A percentile compares a stretch with the other conserved stretches of the same genome.
Conservation (phyloP, 106 monocot species). For the Allium sativum region DNA sequence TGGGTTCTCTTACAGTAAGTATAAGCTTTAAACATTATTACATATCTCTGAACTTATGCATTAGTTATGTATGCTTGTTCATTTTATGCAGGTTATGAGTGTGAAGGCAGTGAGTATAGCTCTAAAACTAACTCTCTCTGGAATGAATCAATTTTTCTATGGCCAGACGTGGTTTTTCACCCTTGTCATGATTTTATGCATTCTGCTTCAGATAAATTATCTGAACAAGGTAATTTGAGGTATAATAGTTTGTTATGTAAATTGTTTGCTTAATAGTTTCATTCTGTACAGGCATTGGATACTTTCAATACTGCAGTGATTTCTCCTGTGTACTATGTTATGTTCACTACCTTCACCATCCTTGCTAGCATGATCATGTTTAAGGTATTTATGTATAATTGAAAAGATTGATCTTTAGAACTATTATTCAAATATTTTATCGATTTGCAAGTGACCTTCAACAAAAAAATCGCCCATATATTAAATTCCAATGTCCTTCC, state of each 20-base stretch:
- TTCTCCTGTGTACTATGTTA: conserved; percentile 50
- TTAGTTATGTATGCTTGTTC: not conserved
- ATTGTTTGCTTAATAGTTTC: too few species aligned
- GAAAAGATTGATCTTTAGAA: not conserved
- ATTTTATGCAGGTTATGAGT: conserved; percentile 50
- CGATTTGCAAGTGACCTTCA: too few species aligned
- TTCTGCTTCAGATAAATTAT: conserved; percentile 62
- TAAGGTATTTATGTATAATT: conserved; percentile 23
- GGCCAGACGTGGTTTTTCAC: conserved; percentile 68
- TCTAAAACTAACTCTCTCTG: conserved; percentile 62
- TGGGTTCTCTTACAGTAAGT: conserved; percentile 73
- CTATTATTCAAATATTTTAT: not conserved
- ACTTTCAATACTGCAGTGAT: conserved; percentile 24
- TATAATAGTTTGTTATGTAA: too few species aligned
- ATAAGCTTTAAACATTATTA: not conserved
- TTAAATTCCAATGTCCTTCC: not conserved
- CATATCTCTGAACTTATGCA: not conserved
- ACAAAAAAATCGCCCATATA: too few species aligned
- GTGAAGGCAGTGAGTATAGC: conserved; percentile 85
- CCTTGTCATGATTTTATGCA: conserved; percentile 34
- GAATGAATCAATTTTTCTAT: conserved; percentile 55
- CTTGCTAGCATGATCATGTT: conserved; percentile 55
- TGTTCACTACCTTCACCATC: conserved; percentile 48
- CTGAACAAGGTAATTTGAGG: conserved; percentile 50
- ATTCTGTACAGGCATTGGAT: conserved; percentile 27